Evolutionary conservation across 2,329 filamentous ascomycete genomes (phyloP), one percentile per base, ranked within the genome.

Genomic region (Neofusicoccum ribis): DNA sequence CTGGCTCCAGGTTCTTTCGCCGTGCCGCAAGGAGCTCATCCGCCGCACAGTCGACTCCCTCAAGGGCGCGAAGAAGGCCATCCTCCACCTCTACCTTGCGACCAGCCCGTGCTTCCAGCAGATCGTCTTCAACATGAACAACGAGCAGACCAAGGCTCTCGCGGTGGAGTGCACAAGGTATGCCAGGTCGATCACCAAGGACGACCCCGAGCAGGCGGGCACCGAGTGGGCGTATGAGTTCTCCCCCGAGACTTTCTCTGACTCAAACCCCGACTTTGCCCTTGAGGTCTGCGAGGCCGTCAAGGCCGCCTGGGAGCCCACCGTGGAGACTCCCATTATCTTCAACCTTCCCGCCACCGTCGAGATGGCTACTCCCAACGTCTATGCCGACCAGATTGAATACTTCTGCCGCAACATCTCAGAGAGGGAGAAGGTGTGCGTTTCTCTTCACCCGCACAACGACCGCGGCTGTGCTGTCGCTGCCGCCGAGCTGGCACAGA

Each of bases 301-400:
- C 72, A 97, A 97, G 85, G 89, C 84, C 5, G 95, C 93, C 0
- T 99, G 95, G 95, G 93, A 85, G 68, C 94, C 95, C 0, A 88
- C 86, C 0, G 87, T 83, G 44, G 87, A 92, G 77, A 89, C 88
- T 71, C 91, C 90, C 54, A 92, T 99, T 78, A 96, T 99, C 76
- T 95, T 99, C 85, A 98, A 98, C 81, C 85, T 99, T 60, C 94
- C 95, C 0, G 94, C 95, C 1, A 99, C 95, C 0, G 94, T 98
- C 41, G 95, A 99, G 81, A 89, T 97, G 88, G 82, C 92, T 0
- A 97, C 95, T 0, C 93, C 93, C 39, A 99, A 99, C 76, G 86
- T 97, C 54, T 99, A 95, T 76, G 95, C 95, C 58, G 95, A 99
- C 75, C 91, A 96, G 81, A 91, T 99, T 68, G 95, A 99, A 77